Base-by-base conservation (phyloP, 108 stramenopile genomes). In the Aurantiochytrium sp. region DNA sequence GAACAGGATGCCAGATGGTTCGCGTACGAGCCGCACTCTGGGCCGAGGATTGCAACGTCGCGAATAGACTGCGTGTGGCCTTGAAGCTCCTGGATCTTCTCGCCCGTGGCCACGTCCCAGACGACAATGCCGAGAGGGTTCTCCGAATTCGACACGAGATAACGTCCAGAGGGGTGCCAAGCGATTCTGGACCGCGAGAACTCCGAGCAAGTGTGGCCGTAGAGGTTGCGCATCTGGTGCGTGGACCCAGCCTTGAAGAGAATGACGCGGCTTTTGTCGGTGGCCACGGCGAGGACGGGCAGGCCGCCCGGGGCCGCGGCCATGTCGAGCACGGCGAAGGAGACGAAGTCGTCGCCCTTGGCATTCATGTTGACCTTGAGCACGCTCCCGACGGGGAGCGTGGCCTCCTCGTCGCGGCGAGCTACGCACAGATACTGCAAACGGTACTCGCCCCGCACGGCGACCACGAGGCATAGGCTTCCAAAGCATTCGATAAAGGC, bases 171-270 rank as follows among this genome's bases (percentile, higher is more conserved):
- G 6, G 73, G 73, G 45, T 81, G 19, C 73, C 73, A 81, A 0
- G 73, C 73, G 24, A 81, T 48, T 81, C 73, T 81, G 6, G 73
- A 48, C 19, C 73, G 36, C 8, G 42, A 41, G 32, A 48, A 81
- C 24, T 81, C 73, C 8, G 73, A 48, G 39, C 73, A 81, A 5
- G 73, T 81, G 73, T 81, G 73, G 42, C 73, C 73, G 32, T 48
- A 81, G 15, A 81, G 45, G 2, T 81, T 81, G n/a, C 45, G 73
- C 0, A 48, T 12, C 73, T 81, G 73, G 10, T 81, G 39, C 27
- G 42, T 27, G 8, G 73, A 81, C 0, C 73, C 73, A 6, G 73
- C 73, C 30, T 48, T 41, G 45, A 81, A 81, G 27, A 81, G 42
- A 48, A 81, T 81, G 39, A 81, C 32, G 6, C 73, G 73, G 32